Evolutionary conservation across 306 rosid genomes (phyloP).

Genomic region (Bauhinia variegata): DNA sequence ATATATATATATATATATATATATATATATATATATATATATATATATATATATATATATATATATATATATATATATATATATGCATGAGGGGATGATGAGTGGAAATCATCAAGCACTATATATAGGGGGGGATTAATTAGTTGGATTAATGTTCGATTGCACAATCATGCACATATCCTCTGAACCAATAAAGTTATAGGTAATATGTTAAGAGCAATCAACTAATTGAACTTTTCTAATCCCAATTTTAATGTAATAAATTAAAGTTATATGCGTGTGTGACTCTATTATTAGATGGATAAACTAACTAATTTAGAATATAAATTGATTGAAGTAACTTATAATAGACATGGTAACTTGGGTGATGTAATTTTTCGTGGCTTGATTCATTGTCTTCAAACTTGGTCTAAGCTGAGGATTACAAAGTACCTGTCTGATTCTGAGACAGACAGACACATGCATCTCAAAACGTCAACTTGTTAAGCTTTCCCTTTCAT

Average conservation of each 20-base stretch:
- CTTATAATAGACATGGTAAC: conserved; percentile 55
- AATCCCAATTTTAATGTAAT: no score
- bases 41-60: no score
- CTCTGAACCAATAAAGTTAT: conserved; percentile 23
- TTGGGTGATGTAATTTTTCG: conserved; percentile 43
- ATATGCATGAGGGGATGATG: conserved; percentile 12
- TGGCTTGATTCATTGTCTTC: conserved; percentile 29
- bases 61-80: no score
- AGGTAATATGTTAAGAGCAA: conserved; percentile 23
- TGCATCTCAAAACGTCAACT: no score
- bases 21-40: no score
- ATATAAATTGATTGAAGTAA: conserved; percentile 26
- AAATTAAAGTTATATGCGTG: no score
- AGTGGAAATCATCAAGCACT: conserved; percentile 20
- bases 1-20: no score
- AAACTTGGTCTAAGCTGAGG: conserved; percentile 22
- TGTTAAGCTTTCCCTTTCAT: conserved; percentile 38
- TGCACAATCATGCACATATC: conserved; percentile 40
- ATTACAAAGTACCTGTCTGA: conserved; percentile 32
- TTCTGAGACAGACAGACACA: conserved; percentile 37
- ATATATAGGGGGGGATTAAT: conserved; percentile 21
- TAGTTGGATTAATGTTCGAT: conserved; percentile 34
- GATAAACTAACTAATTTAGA: conserved; percentile 13
- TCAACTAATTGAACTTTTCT: not conserved
- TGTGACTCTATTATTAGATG: no score